A percentile compares a stretch with the other conserved stretches of the same genome.
These are phyloP conservation scores for Globisporangium cystogenes DNA, from an alignment of 352 stramenopile genomes.

Conservation along the genomic window DNA sequence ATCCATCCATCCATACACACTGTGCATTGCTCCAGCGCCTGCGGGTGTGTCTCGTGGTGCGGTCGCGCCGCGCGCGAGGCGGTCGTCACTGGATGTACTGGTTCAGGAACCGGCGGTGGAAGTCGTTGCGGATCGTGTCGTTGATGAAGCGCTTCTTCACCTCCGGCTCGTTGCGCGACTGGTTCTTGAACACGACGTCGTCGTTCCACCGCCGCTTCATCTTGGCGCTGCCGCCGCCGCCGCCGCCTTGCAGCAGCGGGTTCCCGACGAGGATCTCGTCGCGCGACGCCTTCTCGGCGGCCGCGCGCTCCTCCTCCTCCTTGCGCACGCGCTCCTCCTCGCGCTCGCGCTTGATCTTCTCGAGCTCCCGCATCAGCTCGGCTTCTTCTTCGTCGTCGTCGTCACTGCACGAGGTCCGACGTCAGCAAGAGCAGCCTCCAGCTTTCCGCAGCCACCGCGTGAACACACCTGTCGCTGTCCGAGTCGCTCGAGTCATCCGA, in stretches of 20 bases:
- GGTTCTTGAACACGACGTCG: constrained; percentile 99
- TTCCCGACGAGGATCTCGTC: constrained; percentile 94
- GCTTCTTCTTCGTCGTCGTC: constrained; percentile 95
- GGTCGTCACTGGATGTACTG: constrained; percentile 88
- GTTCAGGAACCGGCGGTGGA: constrained; percentile 98
- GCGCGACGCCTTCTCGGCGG: constrained; percentile 73
- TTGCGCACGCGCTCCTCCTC: constrained; percentile 91
- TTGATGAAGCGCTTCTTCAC: constrained; percentile 99
- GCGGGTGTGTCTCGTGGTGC: not conserved
- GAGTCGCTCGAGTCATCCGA: constrained; percentile 62
- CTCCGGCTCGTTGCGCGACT: constrained; percentile 93
- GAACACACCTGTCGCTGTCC: constrained; percentile 71
- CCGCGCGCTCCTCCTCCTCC: constrained; percentile 79
- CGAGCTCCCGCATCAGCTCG: constrained; percentile 95
- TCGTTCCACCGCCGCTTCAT: constrained; percentile 99
- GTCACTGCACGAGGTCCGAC: not conserved
- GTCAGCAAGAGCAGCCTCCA: too few relatives aligned
- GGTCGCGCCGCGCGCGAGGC: too few relatives aligned
- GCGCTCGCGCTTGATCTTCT: constrained; percentile 97
- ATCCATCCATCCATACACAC: constrained; percentile 7
- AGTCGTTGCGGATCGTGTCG: constrained; percentile 99
- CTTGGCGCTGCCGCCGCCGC: constrained; percentile 34
- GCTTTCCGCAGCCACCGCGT: too few relatives aligned
- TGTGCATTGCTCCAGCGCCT: not conserved
- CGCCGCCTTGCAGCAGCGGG: constrained; percentile 65